phyloP scores from a whole-genome alignment of 2,329 filamentous ascomycete species.

The Trichoderma asperellum region DNA sequence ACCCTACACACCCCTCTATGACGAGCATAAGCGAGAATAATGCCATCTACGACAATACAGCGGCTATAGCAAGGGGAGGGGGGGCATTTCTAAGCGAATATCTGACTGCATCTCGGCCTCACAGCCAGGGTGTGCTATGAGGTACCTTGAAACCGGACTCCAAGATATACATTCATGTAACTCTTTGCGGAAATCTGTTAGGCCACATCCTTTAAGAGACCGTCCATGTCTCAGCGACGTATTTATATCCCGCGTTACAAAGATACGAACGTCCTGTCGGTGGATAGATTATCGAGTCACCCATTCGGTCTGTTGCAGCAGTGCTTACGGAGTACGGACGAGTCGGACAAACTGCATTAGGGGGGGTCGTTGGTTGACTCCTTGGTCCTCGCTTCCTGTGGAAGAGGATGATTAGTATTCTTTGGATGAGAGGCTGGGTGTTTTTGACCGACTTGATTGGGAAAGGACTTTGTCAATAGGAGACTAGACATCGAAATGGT shows the following conservation, averaged over 20 bases:
- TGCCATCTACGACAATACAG: background rate
- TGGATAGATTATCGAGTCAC: background rate
- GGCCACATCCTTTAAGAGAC: background rate
- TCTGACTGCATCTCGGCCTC: background rate
- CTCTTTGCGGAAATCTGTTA: background rate
- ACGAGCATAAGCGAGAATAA: background rate
- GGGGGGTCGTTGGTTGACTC: background rate
- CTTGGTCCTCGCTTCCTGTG: background rate
- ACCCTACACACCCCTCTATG: background rate
- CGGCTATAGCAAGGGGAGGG: background rate
- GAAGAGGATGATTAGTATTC: background rate
- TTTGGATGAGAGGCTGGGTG: background rate
- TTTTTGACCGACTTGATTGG: background rate
- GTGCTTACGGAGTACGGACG: background rate
- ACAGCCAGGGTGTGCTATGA: background rate
- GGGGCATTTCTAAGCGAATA: background rate
- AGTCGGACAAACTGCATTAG: background rate
- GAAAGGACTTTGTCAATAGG: background rate
- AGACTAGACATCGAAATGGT: background rate
- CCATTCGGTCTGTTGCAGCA: background rate
- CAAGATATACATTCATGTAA: background rate
- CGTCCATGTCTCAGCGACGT: background rate
- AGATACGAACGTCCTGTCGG: background rate
- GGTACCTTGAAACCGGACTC: background rate
- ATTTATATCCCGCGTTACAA: background rate